These are phyloP conservation scores for Dictyostelium citrinum DNA, from an alignment of 78 protist genomes.

Conservation along the genomic window DNA sequence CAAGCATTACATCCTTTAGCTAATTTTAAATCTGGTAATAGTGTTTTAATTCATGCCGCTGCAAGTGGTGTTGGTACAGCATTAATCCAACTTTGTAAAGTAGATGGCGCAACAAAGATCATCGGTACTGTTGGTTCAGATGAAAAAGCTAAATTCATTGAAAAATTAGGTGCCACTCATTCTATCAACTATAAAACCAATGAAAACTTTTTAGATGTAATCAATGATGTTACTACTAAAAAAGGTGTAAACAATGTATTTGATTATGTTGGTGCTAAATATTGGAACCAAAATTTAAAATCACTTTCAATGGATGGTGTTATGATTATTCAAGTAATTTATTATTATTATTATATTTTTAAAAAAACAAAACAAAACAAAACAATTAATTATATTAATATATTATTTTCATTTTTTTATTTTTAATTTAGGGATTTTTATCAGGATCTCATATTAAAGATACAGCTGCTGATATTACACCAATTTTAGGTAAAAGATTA, in stretches of 20 bases:
- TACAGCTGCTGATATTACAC: slow-evolving; percentile 16
- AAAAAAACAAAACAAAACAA: not conserved
- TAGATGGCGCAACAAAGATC: slow-evolving; percentile 11
- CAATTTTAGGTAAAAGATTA: slow-evolving; percentile 48
- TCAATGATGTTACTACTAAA: slow-evolving; percentile 3
- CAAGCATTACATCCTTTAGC: slow-evolving; percentile 67
- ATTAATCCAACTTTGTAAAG: slow-evolving; percentile 54
- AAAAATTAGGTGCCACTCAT: slow-evolving; percentile 46
- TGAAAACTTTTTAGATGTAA: not conserved
- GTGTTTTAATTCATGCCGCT: slow-evolving; percentile 85
- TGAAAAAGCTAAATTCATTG: slow-evolving; percentile 13
- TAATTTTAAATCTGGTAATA: not conserved
- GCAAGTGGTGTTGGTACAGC: slow-evolving; percentile 85
- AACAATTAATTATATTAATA: not conserved
- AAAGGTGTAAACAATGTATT: slow-evolving; percentile 44
- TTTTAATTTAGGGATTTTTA: not conserved
- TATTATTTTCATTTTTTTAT: not conserved
- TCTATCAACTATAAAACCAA: slow-evolving; percentile 63
- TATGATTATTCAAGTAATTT: slow-evolving; percentile 44
- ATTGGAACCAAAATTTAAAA: slow-evolving; percentile 75
- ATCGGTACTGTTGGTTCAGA: slow-evolving; percentile 53
- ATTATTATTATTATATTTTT: not conserved
- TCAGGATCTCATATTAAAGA: slow-evolving; percentile 34
- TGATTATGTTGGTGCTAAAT: slow-evolving; percentile 80
- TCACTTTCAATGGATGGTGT: slow-evolving; percentile 68